Evolutionary conservation across 805 yeast genomes (phyloP).

Genomic region (Schizosaccharomyces lindneri): DNA sequence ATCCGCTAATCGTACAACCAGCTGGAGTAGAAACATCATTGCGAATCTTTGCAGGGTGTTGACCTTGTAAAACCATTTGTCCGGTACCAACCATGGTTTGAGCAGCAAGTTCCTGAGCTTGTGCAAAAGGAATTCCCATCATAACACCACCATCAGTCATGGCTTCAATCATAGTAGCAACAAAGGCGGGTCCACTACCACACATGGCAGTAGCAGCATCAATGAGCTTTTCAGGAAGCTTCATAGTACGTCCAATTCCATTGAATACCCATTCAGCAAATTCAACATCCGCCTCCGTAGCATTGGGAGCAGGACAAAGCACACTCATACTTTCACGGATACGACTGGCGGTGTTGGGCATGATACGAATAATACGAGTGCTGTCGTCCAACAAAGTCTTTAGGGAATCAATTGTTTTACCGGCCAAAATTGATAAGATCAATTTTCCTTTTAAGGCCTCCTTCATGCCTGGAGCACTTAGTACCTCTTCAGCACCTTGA

Average conservation of each 20-base stretch:
- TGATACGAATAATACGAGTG: slow-evolving; percentile 55
- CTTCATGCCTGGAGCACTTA: slow-evolving; percentile 21
- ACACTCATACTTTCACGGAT: slow-evolving; percentile 87
- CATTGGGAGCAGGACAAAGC: slow-evolving; percentile 20
- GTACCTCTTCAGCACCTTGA: slow-evolving; percentile 37
- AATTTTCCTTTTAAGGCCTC: slow-evolving; percentile 27
- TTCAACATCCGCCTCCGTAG: slow-evolving; percentile 12
- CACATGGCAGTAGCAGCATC: slow-evolving; percentile 88
- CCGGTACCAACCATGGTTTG: slow-evolving; percentile 79
- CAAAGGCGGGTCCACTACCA: slow-evolving; percentile 94
- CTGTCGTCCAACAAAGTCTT: slow-evolving; percentile 16
- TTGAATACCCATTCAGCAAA: slow-evolving; percentile 19
- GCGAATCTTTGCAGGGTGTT: slow-evolving; percentile 72
- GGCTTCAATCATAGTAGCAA: slow-evolving; percentile 68
- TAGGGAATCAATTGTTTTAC: slow-evolving; percentile 62
- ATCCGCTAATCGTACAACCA: slow-evolving; percentile 91
- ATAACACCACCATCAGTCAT: slow-evolving; percentile 82
- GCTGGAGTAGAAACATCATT: slow-evolving; percentile 89
- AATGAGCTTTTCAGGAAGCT: slow-evolving; percentile 56
- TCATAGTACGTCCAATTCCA: slow-evolving; percentile 18
- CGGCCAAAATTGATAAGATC: slow-evolving; percentile 70
- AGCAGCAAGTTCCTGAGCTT: slow-evolving; percentile 67
- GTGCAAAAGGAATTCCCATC: slow-evolving; percentile 74
- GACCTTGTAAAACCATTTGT: slow-evolving; percentile 58
- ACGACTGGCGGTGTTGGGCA: slow-evolving; percentile 82